phyloP scores from a whole-genome alignment of 2,329 filamentous ascomycete species.

The Fusarium sp. region DNA sequence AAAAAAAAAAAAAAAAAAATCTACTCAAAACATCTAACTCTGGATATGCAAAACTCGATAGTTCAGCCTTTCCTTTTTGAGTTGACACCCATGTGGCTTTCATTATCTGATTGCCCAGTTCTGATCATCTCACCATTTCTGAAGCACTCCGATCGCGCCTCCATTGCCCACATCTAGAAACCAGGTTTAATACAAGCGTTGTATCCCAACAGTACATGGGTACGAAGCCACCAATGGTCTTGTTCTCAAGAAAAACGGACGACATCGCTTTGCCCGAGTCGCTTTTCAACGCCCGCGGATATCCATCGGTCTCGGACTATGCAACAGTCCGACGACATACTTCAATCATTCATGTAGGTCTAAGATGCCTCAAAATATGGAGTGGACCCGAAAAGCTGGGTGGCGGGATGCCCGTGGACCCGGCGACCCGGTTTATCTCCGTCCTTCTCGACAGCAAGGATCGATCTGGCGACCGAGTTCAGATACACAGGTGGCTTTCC shows the following conservation, averaged over 20 bases:
- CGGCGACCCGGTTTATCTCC: constrained; percentile 29
- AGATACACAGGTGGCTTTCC: constrained; percentile 16
- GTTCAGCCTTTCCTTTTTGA: background rate
- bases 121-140: constrained; percentile 28
- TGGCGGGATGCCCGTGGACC: constrained; percentile 26
- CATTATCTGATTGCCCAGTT: constrained; percentile 23
- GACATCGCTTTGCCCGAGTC: background rate
- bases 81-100: constrained; percentile 6
- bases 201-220: background rate
- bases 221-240: constrained; percentile 14
- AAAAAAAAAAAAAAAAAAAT: background rate
- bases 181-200: constrained; percentile 1
- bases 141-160: constrained; percentile 20
- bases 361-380: constrained; percentile 19
- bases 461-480: constrained; percentile 1
- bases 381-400: constrained; percentile 28
- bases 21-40: background rate
- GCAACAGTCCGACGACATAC: constrained; percentile 15
- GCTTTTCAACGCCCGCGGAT: background rate
- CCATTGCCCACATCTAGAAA: constrained; percentile 26
- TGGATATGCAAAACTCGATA: background rate
- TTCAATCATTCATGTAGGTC: constrained; percentile 6
- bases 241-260: background rate
- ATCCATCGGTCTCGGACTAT: constrained; percentile 7
- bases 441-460: constrained; percentile 18